Percentiles rank a stretch among this genome's conserved stretches.
Conservation (phyloP, 2,329 filamentous ascomycete genomes). For the Alternaria arborescens region DNA sequence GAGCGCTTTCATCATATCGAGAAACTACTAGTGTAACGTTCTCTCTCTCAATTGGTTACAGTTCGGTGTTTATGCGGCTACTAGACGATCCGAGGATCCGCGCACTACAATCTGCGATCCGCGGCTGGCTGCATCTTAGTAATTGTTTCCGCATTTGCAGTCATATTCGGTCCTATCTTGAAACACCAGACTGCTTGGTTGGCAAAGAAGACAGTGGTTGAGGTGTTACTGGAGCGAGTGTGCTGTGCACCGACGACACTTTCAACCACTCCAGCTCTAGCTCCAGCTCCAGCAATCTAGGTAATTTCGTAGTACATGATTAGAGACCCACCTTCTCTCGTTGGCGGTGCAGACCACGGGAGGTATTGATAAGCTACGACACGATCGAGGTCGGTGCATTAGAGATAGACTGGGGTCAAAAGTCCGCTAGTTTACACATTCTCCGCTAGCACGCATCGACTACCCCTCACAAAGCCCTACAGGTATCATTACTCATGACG, state of each 20-base stretch:
- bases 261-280: too few species aligned
- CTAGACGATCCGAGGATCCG: background rate
- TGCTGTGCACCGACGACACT: too few species aligned
- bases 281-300: too few species aligned
- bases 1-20: background rate
- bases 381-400: too few species aligned
- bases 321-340: too few species aligned
- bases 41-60: background rate
- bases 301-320: too few species aligned
- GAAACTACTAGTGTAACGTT: background rate
- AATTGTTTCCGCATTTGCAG: background rate
- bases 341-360: too few species aligned
- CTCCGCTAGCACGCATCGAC: too few species aligned
- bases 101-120: background rate
- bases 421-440: background rate
- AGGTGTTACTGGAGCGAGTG: too few species aligned
- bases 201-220: background rate
- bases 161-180: background rate
- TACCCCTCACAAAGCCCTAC: too few species aligned
- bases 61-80: background rate
- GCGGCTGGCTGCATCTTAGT: background rate
- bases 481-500: too few species aligned
- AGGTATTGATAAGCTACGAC: too few species aligned
- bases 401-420: background rate
- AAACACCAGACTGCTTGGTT: background rate